Conservation (phyloP, 805 yeast genomes). For the Hanseniaspora guilliermondii region DNA sequence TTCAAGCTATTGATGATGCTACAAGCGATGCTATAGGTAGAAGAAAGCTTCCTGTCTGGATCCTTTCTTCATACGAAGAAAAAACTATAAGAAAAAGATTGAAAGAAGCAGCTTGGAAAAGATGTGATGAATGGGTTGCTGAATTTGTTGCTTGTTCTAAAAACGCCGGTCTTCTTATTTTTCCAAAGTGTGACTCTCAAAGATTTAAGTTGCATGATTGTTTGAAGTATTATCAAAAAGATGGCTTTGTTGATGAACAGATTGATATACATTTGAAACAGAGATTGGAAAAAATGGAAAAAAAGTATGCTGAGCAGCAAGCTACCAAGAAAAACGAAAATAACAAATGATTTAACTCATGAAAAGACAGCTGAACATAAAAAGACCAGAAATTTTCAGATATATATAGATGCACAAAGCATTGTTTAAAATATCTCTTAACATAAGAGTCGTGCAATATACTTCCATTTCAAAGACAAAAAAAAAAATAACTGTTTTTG, state of each 20-base stretch:
- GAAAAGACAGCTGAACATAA: too few relatives aligned
- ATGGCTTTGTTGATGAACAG: constrained; percentile 55
- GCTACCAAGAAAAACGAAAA: not conserved
- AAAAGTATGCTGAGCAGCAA: constrained; percentile 15
- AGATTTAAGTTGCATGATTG: constrained; percentile 52
- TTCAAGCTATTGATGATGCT: constrained; percentile 19
- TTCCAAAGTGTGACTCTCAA: constrained; percentile 51
- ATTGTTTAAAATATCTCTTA: too few relatives aligned
- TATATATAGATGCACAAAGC: too few relatives aligned
- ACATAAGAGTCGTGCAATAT: not conserved
- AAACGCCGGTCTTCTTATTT: constrained; percentile 48
- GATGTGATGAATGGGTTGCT: constrained; percentile 58
- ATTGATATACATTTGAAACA: constrained; percentile 51
- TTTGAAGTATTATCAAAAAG: constrained; percentile 46
- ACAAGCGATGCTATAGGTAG: not conserved
- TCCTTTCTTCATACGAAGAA: constrained; percentile 65
- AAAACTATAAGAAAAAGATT: constrained; percentile 58
- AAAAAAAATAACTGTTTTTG: not conserved
- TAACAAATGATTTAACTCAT: not conserved
- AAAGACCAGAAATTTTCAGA: too few relatives aligned
- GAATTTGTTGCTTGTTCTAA: constrained; percentile 56
- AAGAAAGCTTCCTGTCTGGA: constrained; percentile 53
- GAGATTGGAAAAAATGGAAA: constrained; percentile 35
- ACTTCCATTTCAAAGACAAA: not conserved
- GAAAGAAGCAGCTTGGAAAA: constrained; percentile 51